Base-by-base conservation (phyloP, 257 asterid genomes). In the Verbascum thapsus region DNA sequence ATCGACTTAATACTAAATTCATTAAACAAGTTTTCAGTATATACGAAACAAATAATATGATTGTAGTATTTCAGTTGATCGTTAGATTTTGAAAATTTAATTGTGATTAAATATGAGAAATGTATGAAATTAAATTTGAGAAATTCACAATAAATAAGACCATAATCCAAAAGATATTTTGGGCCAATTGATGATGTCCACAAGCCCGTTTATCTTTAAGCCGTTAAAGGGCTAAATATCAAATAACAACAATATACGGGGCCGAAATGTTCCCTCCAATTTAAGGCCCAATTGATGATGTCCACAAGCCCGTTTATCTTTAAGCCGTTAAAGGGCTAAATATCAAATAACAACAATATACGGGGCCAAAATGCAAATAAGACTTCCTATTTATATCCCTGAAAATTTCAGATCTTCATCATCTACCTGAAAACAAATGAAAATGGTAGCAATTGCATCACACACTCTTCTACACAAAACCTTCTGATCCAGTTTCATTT, bases 401-500 rank as follows among this genome's bases (percentile, higher is more conserved):
- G 69, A 57, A 70, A 69, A 72, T 72, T 72, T 76, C 80, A 71
- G 82, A 80, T 80, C 83, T 61, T 69, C 76, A 57, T 69, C 76
- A 43, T 44, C 64, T 49, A 57, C 74, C 68, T 15, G 72, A 40
- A 56, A 59, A n/a, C n/a, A n/a, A n/a, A n/a, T n/a, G n/a, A 53
- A 70, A 62, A 53, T 67, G 71, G 67, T n/a, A n/a, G n/a, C n/a
- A n/a, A n/a, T 72, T 70, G 79, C 77, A 58, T 48, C 79, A 42
- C 12, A n/a, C 58, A 59, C 64, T 63, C 60, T 37, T 62, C 43
- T 35, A 13, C 68, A 8, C 32, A 20, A 62, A 57, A 57, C 53
- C 68, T 51, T 47, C 60, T 68, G 80, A 74, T 81, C 80, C 65
- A 49, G 20, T 73, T 71, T 62, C 69, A 53, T 5, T 61, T 64